A percentile compares a stretch with the other conserved stretches of the same genome.
phyloP scores from a whole-genome alignment of 108 stramenopile species.

The Cyclotella sp. region DNA sequence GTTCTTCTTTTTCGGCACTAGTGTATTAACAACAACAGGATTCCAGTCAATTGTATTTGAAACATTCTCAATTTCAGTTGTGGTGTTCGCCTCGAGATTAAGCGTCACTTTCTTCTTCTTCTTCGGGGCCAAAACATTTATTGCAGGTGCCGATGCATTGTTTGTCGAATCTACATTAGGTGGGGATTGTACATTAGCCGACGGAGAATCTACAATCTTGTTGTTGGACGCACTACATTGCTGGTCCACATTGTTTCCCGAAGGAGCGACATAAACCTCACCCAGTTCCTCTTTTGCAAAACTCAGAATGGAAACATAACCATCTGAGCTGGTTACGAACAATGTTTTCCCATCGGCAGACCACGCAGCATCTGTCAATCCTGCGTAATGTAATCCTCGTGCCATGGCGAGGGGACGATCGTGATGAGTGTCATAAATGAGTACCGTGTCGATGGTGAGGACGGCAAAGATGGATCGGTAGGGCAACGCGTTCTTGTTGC shows the following conservation, averaged over 20 bases:
- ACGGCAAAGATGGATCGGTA: conserved; percentile 88
- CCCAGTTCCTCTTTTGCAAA: conserved; percentile 87
- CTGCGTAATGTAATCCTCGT: conserved; percentile 85
- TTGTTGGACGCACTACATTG: not conserved
- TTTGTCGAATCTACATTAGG: not conserved
- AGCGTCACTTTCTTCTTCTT: conserved; percentile 28
- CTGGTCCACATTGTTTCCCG: conserved; percentile 11
- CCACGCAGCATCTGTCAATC: conserved; percentile 88
- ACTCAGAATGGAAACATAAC: conserved; percentile 79
- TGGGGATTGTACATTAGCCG: not conserved
- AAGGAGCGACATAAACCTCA: conserved; percentile 35
- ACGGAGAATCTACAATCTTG: not conserved
- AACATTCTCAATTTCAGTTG: conserved; percentile 23
- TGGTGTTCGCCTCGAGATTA: conserved; percentile 1
- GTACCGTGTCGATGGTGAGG: conserved; percentile 75
- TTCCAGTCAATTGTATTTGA: not conserved
- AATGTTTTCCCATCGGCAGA: conserved; percentile 77
- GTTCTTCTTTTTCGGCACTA: conserved; percentile 17
- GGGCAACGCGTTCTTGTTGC: conserved; percentile 39
- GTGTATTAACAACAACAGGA: conserved; percentile 12
- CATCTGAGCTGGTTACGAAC: conserved; percentile 86
- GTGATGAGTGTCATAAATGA: conserved; percentile 88
- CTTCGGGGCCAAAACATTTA: conserved; percentile 8
- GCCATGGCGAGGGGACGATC: conserved; percentile 68
- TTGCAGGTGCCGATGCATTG: not conserved